phyloP scores from a whole-genome alignment of 1,139 yeast genomes.

The Kodamaea alishanica region DNA sequence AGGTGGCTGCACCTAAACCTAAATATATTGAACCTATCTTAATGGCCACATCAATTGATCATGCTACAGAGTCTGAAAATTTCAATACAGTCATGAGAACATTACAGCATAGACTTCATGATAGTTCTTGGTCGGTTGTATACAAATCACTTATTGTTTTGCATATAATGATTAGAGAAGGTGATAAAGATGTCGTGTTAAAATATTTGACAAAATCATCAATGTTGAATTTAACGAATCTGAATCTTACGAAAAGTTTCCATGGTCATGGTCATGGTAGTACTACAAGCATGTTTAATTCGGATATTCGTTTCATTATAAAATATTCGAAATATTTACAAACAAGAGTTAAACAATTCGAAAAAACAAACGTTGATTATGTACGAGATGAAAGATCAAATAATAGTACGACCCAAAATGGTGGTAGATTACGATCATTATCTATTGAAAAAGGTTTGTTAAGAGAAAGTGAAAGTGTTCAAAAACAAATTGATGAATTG shows the following conservation, averaged over 20 bases:
- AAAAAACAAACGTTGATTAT: conserved; percentile 64
- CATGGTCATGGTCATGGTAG: conserved; percentile 11
- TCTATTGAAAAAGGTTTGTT: conserved; percentile 77
- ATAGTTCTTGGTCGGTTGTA: conserved; percentile 85
- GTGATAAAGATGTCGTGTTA: conserved; percentile 69
- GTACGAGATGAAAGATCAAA: conserved; percentile 66
- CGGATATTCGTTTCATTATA: conserved; percentile 60
- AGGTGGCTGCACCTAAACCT: conserved; percentile 96
- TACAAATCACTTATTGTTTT: conserved; percentile 80
- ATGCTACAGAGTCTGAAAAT: conserved; percentile 46
- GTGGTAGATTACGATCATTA: conserved; percentile 62
- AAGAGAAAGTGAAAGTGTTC: conserved; percentile 82
- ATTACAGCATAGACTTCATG: conserved; percentile 59
- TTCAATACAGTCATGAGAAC: conserved; percentile 67
- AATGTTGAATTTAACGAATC: conserved; percentile 50
- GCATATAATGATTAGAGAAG: conserved; percentile 91
- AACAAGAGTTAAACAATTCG: conserved; percentile 66
- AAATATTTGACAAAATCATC: conserved; percentile 58
- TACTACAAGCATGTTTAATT: conserved; percentile 20
- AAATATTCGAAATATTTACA: conserved; percentile 72
- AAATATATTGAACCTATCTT: conserved; percentile 92
- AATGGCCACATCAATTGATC: conserved; percentile 59
- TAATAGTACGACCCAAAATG: conserved; percentile 43
- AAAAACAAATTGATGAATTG: conserved; percentile 72
- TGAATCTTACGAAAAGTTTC: conserved; percentile 28